A percentile compares a stretch with the other conserved stretches of the same genome.
These are phyloP conservation scores for Bathelium albidoporum DNA, from an alignment of 495 filamentous ascomycete genomes.

Conservation along the genomic window DNA sequence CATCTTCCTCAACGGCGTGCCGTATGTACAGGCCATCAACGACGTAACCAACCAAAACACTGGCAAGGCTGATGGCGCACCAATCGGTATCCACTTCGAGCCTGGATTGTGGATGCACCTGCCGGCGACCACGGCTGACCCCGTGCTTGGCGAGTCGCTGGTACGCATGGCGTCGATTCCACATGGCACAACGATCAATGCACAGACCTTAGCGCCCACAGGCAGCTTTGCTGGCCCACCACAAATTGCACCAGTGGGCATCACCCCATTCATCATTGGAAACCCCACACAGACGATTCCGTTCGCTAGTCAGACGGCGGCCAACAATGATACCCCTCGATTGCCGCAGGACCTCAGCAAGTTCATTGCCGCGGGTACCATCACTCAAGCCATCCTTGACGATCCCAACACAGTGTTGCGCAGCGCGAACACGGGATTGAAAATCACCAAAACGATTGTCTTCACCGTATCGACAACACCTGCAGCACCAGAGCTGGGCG, in stretches of 20 bases:
- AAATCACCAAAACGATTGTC: slow-evolving; percentile 21
- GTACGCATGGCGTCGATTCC: slow-evolving; percentile 29
- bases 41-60: slow-evolving; percentile 14
- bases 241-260: slow-evolving; percentile 12
- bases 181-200: slow-evolving; percentile 31
- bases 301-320: slow-evolving; percentile 15
- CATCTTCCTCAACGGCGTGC: slow-evolving; percentile 16
- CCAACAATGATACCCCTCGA: slow-evolving; percentile 15
- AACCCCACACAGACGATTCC: neutral
- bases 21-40: slow-evolving; percentile 14
- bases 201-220: slow-evolving; percentile 19
- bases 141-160: neutral
- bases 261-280: slow-evolving; percentile 24
- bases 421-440: slow-evolving; percentile 20
- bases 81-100: slow-evolving; percentile 15
- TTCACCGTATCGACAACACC: slow-evolving; percentile 22
- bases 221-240: slow-evolving; percentile 16
- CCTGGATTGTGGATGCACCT: slow-evolving; percentile 14
- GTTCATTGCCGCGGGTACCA: slow-evolving; percentile 24
- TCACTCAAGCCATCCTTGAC: slow-evolving; percentile 22
- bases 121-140: slow-evolving; percentile 7
- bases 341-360: slow-evolving; percentile 24
- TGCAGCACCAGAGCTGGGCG: slow-evolving; percentile 15
- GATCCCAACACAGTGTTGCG: slow-evolving; percentile 22
- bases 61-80: slow-evolving; percentile 10